phyloP scores from a whole-genome alignment of 192 early-diverging fungal genomes.

The Linnemannia zychae region DNA sequence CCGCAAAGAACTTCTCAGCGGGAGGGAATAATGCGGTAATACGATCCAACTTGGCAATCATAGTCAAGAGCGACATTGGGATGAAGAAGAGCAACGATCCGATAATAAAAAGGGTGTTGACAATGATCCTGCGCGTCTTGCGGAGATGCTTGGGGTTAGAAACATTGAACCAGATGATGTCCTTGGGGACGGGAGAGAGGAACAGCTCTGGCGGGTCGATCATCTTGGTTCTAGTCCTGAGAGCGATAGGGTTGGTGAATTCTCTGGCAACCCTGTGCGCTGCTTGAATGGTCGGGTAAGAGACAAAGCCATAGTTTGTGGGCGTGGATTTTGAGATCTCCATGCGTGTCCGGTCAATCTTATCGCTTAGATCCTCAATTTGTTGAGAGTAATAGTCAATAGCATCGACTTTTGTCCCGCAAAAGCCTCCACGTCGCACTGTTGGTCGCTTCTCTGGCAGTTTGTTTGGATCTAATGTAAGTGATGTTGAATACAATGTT shows the following conservation, averaged over 20 bases:
- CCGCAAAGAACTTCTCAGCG: constrained; percentile 60
- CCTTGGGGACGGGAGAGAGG: constrained; percentile 79
- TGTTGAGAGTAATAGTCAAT: constrained; percentile 78
- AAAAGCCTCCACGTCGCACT: constrained; percentile 45
- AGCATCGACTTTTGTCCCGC: constrained; percentile 71
- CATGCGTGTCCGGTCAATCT: constrained; percentile 66
- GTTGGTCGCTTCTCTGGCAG: constrained; percentile 57
- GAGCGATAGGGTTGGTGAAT: constrained; percentile 28
- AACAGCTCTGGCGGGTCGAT: constrained; percentile 54
- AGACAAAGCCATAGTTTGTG: constrained; percentile 80
- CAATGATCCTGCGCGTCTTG: constrained; percentile 56
- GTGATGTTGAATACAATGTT: not conserved
- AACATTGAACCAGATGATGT: constrained; percentile 83
- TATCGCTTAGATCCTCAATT: constrained; percentile 66
- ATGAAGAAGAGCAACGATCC: constrained; percentile 78
- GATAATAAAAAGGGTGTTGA: constrained; percentile 62
- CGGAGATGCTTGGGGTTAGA: constrained; percentile 66
- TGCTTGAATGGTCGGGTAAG: constrained; percentile 67
- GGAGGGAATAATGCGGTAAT: constrained; percentile 68
- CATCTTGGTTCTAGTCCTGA: constrained; percentile 29
- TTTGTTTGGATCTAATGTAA: constrained; percentile 44
- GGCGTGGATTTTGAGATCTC: constrained; percentile 64
- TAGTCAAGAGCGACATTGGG: constrained; percentile 73
- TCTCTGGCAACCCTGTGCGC: constrained; percentile 64
- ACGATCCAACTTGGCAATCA: constrained; percentile 69